phyloP scores from a whole-genome alignment of 225 moss, liverwort and hornwort species.

The Straminergon stramineum region DNA sequence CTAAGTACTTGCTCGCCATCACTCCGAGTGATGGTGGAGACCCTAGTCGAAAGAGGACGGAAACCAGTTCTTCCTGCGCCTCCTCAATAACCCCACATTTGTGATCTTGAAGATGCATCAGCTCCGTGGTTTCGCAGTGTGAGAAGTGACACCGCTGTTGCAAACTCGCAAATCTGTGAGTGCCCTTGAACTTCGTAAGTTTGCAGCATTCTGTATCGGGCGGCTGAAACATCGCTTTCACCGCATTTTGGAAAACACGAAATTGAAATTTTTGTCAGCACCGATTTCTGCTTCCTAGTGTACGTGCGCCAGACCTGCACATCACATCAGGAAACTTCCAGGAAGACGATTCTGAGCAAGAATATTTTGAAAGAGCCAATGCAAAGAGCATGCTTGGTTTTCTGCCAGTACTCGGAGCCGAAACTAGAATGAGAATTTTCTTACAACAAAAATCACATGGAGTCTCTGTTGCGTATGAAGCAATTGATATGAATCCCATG shows the following conservation, averaged over 20 bases:
- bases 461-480: too few relatives aligned
- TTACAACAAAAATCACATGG: too few relatives aligned
- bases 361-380: too few relatives aligned
- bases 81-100: not conserved
- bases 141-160: not conserved
- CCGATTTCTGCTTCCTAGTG: not conserved
- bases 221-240: not conserved
- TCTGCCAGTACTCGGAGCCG: too few relatives aligned
- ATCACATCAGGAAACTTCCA: not conserved
- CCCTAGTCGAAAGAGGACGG: not conserved
- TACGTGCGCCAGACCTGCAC: too few relatives aligned
- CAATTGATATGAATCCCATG: not conserved
- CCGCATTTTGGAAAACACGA: not conserved
- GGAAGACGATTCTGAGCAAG: not conserved
- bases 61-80: not conserved
- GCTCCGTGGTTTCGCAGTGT: not conserved
- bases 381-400: not conserved
- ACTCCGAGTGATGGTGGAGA: not conserved
- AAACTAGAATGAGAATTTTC: too few relatives aligned
- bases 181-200: not conserved
- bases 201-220: too few relatives aligned
- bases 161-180: not conserved
- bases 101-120: not conserved
- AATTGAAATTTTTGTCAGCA: not conserved
- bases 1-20: not conserved